These are phyloP conservation scores for Metschnikowia aberdeeniae DNA, from an alignment of 805 yeast species.

Conservation along the genomic window DNA sequence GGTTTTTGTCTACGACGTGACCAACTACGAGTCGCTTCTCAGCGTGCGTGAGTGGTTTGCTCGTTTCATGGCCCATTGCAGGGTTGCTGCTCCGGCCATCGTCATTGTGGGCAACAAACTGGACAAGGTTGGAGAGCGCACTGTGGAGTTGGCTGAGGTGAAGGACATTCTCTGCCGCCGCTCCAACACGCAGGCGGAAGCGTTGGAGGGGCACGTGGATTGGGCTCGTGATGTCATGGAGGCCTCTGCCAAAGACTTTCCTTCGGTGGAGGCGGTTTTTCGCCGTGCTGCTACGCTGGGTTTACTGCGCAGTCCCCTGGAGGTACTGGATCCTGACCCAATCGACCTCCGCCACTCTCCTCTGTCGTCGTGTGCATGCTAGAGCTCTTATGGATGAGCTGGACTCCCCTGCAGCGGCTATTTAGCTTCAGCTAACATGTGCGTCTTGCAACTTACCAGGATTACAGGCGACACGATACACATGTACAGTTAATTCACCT, in stretches of 20 bases:
- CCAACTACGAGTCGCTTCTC: conserved; percentile 48
- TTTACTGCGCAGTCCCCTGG: neutral
- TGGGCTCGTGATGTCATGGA: conserved; percentile 35
- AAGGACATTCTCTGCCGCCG: conserved; percentile 27
- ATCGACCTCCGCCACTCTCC: neutral
- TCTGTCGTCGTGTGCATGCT: conserved; percentile 6
- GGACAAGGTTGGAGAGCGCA: conserved; percentile 35
- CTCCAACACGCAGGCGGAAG: conserved; percentile 13
- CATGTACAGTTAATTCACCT: too few relatives aligned
- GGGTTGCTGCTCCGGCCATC: conserved; percentile 44
- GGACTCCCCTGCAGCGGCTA: neutral
- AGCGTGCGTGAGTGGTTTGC: conserved; percentile 45
- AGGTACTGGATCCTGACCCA: neutral
- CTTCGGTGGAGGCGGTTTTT: conserved; percentile 32
- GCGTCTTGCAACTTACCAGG: too few relatives aligned
- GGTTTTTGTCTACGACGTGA: conserved; percentile 50
- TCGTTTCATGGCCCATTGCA: conserved; percentile 47
- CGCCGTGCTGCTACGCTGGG: conserved; percentile 37
- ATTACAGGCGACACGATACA: too few relatives aligned
- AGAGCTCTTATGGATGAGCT: neutral
- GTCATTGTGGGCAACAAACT: conserved; percentile 51
- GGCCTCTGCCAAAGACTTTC: conserved; percentile 28
- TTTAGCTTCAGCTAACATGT: too few relatives aligned
- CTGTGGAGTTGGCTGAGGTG: conserved; percentile 35
- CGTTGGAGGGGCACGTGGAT: conserved; percentile 27